These are phyloP conservation scores for Prunus campanulata DNA, from an alignment of 306 rosid species.

Conservation along the genomic window DNA sequence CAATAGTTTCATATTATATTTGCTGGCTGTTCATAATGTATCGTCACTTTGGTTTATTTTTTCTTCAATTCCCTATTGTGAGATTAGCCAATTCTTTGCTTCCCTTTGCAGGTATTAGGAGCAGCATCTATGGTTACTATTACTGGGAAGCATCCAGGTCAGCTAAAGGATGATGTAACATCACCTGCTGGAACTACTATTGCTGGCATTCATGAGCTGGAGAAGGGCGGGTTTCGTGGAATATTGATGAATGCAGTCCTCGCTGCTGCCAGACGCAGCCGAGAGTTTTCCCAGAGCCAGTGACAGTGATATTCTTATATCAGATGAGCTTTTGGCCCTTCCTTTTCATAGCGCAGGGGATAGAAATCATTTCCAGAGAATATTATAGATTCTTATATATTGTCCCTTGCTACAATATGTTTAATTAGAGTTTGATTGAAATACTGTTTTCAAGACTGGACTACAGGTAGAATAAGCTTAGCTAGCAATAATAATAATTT, in stretches of 20 bases:
- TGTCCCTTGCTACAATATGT: neutral
- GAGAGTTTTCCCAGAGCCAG: conserved; percentile 53
- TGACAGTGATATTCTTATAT: neutral
- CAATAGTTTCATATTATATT: neutral
- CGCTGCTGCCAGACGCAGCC: conserved; percentile 84
- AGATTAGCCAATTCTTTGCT: neutral
- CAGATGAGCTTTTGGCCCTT: neutral
- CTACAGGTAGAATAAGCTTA: neutral
- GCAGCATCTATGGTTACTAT: conserved; percentile 79
- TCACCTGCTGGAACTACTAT: conserved; percentile 98
- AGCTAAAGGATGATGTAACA: conserved; percentile 88
- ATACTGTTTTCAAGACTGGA: neutral
- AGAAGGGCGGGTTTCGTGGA: conserved; percentile 94
- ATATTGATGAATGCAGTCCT: conserved; percentile 86
- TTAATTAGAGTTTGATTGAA: neutral
- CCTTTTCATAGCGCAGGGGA: neutral
- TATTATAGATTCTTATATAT: neutral
- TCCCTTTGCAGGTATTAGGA: conserved; percentile 64
- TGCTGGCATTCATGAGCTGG: conserved; percentile 84
- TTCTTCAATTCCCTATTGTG: neutral
- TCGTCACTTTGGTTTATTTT: neutral
- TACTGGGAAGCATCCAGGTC: conserved; percentile 85
- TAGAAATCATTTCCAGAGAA: neutral
- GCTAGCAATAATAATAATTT: neutral
- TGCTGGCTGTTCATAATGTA: neutral